phyloP scores from a whole-genome alignment of 176 grass and related monocot genomes.

The Olyra latifolia region DNA sequence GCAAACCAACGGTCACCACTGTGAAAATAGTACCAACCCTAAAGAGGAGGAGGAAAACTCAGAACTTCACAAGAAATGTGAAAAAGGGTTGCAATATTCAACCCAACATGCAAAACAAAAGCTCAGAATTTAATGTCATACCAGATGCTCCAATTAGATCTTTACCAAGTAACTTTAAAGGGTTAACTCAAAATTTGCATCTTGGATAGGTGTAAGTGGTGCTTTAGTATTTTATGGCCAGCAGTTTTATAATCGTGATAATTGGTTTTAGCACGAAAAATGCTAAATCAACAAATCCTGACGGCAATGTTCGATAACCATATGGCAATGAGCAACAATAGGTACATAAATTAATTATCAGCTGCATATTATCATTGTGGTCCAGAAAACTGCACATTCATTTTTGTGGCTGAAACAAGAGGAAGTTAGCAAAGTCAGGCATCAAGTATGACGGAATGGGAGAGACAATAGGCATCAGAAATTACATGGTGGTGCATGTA shows the following conservation, averaged over 20 bases:
- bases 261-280: background rate
- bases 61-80: background rate
- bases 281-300: background rate
- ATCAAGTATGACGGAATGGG: background rate
- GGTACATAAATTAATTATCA: background rate
- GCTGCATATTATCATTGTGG: background rate
- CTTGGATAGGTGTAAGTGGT: background rate
- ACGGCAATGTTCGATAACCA: background rate
- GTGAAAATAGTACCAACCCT: conserved; percentile 96
- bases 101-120: background rate
- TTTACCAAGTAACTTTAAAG: background rate
- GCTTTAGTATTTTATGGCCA: background rate
- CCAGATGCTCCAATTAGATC: background rate
- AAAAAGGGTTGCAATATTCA: background rate
- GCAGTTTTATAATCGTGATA: background rate
- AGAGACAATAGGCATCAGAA: background rate
- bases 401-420: background rate
- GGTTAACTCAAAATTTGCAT: background rate
- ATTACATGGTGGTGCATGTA: background rate
- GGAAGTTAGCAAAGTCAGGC: background rate
- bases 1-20: conserved; percentile 84
- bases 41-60: conserved; percentile 20
- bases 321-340: background rate
- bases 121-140: conserved; percentile 12
- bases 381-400: background rate